Conservation (phyloP, 176 grass and related monocot species). For the Saccharum spontaneum region DNA sequence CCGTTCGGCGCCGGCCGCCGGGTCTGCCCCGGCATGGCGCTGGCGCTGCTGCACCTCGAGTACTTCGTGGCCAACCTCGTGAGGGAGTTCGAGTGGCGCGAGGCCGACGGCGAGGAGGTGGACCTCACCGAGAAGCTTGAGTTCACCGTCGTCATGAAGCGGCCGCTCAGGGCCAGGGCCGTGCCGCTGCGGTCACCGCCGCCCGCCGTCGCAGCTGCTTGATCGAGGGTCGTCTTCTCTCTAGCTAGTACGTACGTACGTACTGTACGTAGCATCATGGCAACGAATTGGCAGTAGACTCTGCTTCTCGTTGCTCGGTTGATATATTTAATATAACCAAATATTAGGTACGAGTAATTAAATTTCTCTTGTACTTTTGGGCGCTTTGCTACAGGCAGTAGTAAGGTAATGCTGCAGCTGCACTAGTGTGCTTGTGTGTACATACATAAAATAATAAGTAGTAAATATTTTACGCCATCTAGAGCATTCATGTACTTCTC, state of each 20-base stretch:
- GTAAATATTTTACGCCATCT: not conserved
- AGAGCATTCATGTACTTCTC: too few species aligned
- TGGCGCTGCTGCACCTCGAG: conserved; percentile 64
- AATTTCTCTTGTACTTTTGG: conserved; percentile 6
- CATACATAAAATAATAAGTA: not conserved
- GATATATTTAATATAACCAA: not conserved
- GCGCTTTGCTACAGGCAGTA: not conserved
- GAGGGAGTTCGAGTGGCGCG: conserved; percentile 57
- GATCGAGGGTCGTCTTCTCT: not conserved
- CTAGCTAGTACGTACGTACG: not conserved
- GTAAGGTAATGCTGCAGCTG: not conserved
- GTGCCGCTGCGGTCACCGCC: conserved; percentile 29
- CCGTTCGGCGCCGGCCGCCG: conserved; percentile 53
- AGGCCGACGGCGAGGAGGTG: conserved; percentile 43
- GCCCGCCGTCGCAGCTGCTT: not conserved
- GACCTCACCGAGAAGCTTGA: conserved; percentile 61
- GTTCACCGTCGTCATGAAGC: conserved; percentile 63
- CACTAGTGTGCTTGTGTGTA: not conserved
- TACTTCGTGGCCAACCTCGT: conserved; percentile 67
- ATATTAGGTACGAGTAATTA: not conserved
- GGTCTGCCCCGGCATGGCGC: conserved; percentile 53
- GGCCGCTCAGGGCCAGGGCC: conserved; percentile 46
- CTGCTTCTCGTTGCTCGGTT: not conserved
- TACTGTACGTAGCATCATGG: not conserved
- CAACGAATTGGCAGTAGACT: not conserved